phyloP scores from a whole-genome alignment of 768 basidiomycete genomes.

The Boletellus sp. region DNA sequence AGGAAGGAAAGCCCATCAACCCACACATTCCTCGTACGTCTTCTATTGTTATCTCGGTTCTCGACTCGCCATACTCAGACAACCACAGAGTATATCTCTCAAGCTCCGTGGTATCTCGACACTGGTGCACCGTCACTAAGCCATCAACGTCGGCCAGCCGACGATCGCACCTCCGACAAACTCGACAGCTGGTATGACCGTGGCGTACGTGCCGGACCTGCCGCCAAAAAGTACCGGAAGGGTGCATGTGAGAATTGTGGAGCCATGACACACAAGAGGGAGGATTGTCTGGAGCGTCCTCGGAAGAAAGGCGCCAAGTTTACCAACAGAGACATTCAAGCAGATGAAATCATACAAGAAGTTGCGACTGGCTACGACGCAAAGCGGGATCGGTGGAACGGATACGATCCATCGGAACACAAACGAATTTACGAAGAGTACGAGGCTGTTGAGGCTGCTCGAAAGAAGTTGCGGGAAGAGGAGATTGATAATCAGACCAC shows the following conservation, averaged over 20 bases:
- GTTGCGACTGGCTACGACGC: constrained; percentile 79
- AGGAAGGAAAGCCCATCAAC: constrained; percentile 93
- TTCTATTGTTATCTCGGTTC: neutral
- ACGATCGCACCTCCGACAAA: constrained; percentile 57
- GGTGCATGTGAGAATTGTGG: constrained; percentile 99
- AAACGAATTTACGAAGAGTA: constrained; percentile 90
- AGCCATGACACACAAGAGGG: constrained; percentile 86
- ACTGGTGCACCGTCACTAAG: constrained; percentile 90
- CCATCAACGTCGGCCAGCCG: constrained; percentile 81
- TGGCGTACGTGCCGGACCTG: constrained; percentile 78
- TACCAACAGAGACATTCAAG: constrained; percentile 83
- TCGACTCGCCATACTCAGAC: neutral
- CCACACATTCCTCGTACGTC: constrained; percentile 97
- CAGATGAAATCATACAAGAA: constrained; percentile 88
- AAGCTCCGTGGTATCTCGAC: constrained; percentile 98
- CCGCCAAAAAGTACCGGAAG: constrained; percentile 94
- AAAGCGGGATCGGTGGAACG: constrained; percentile 98
- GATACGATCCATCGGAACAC: constrained; percentile 89
- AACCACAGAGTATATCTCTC: constrained; percentile 89
- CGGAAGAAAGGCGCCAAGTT: constrained; percentile 94
- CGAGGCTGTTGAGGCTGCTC: constrained; percentile 83
- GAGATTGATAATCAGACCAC: constrained; percentile 97
- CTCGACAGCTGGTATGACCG: constrained; percentile 92
- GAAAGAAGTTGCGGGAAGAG: constrained; percentile 90
- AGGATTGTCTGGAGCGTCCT: constrained; percentile 94